These are phyloP conservation scores for Leccinum subgranulosum DNA, from an alignment of 768 basidiomycete genomes.

Conservation along the genomic window DNA sequence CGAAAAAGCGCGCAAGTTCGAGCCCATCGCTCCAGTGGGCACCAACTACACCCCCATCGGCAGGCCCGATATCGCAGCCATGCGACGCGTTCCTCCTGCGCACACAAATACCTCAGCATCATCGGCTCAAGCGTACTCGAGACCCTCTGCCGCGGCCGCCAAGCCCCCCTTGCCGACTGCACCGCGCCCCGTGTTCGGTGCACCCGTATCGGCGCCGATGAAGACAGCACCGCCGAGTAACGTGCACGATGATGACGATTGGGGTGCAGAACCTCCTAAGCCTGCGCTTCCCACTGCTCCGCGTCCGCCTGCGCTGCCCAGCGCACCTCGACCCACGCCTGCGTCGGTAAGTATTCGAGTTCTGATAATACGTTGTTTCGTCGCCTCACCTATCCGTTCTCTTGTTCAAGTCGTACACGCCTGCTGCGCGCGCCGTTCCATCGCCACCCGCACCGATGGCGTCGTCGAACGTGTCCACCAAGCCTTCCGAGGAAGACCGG, in stretches of 20 bases:
- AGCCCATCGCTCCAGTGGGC: conserved; percentile 81
- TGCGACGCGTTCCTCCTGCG: conserved; percentile 46
- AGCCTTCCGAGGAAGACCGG: conserved; percentile 74
- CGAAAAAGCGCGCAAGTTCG: conserved; percentile 65
- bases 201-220: conserved; percentile 42
- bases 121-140: background rate
- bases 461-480: conserved; percentile 52
- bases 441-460: conserved; percentile 36
- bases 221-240: conserved; percentile 36
- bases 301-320: conserved; percentile 47
- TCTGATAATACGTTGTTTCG: background rate
- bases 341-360: conserved; percentile 32
- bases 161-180: conserved; percentile 39
- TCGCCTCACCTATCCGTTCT: background rate
- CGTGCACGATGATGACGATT: conserved; percentile 54
- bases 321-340: conserved; percentile 38
- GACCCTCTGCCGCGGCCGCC: background rate
- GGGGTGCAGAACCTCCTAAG: conserved; percentile 52
- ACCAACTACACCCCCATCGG: conserved; percentile 76
- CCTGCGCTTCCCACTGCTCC: conserved; percentile 43
- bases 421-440: conserved; percentile 28
- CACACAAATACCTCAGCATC: background rate
- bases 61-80: conserved; percentile 61
- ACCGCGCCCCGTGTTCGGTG: conserved; percentile 48
- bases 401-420: conserved; percentile 19